Evolutionary conservation across 163 green algal species (phyloP).

Genomic region (Coccomyxa subellipsoidea): DNA sequence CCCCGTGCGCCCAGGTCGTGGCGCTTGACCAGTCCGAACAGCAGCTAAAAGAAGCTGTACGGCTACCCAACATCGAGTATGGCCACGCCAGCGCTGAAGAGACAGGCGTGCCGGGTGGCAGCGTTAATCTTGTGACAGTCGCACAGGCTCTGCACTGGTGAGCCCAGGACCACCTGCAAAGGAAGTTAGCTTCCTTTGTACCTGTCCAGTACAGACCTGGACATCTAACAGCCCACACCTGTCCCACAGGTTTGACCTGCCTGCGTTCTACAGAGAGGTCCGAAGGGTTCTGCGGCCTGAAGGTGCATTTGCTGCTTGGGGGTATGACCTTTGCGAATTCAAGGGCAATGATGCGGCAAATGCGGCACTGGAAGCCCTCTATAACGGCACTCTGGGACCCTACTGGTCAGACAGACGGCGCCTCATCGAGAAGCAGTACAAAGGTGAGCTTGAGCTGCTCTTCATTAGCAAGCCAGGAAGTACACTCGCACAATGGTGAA

Average conservation of each 20-base stretch:
- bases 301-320: conserved; percentile 43
- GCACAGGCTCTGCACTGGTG: conserved; percentile 51
- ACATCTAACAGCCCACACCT: background rate
- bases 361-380: conserved; percentile 23
- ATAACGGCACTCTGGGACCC: conserved; percentile 22
- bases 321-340: conserved; percentile 14
- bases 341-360: background rate
- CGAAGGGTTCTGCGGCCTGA: conserved; percentile 35
- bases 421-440: conserved; percentile 26
- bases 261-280: conserved; percentile 35
- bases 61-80: conserved; percentile 31
- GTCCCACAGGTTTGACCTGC: conserved; percentile 34
- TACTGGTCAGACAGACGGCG: conserved; percentile 29
- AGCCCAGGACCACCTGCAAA: too few species aligned
- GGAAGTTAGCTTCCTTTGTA: background rate
- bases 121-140: conserved; percentile 44
- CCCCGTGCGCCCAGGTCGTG: conserved; percentile 13
- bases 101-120: conserved; percentile 8
- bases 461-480: too few species aligned
- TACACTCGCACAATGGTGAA: background rate
- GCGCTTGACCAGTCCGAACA: conserved; percentile 28
- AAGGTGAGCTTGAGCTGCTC: background rate
- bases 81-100: conserved; percentile 25
- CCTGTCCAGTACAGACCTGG: background rate
- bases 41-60: conserved; percentile 33